Evolutionary conservation across 257 asterid species (phyloP).

Genomic region (Datura wrightii): DNA sequence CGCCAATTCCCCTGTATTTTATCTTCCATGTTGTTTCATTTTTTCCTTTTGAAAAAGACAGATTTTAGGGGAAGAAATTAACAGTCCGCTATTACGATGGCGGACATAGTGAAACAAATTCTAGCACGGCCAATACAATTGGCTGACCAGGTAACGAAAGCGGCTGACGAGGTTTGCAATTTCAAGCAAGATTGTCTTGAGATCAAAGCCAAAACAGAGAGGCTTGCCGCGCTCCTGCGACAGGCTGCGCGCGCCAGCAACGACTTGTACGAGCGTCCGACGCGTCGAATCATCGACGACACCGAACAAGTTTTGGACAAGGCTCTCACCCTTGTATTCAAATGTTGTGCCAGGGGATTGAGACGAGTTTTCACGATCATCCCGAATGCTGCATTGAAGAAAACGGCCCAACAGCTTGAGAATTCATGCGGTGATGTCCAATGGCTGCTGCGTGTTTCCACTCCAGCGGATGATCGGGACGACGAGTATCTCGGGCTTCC

Average conservation of each 20-base stretch:
- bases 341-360: constrained; percentile 39
- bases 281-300: constrained; percentile 41
- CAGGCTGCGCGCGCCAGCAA: constrained; percentile 42
- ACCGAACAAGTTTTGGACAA: constrained; percentile 40
- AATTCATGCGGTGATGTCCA: constrained; percentile 45
- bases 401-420: constrained; percentile 42
- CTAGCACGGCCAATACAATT: constrained; percentile 41
- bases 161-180: constrained; percentile 32
- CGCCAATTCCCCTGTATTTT: neutral
- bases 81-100: constrained; percentile 39
- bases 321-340: constrained; percentile 38
- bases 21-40: too few relatives aligned
- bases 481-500: constrained; percentile 44
- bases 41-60: too few relatives aligned
- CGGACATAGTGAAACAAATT: constrained; percentile 43
- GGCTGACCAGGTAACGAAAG: constrained; percentile 41
- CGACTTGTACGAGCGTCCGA: constrained; percentile 42
- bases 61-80: too few relatives aligned
- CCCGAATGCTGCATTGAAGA: constrained; percentile 36
- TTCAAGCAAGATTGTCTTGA: constrained; percentile 37
- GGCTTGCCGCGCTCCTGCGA: constrained; percentile 35
- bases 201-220: constrained; percentile 42
- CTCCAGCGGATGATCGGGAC: constrained; percentile 38
- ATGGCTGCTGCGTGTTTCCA: constrained; percentile 40
- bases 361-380: constrained; percentile 40